A percentile compares a stretch with the other conserved stretches of the same genome.
These are phyloP conservation scores for Arbutus unedo DNA, from an alignment of 148 eudicot genomes.

Conservation along the genomic window DNA sequence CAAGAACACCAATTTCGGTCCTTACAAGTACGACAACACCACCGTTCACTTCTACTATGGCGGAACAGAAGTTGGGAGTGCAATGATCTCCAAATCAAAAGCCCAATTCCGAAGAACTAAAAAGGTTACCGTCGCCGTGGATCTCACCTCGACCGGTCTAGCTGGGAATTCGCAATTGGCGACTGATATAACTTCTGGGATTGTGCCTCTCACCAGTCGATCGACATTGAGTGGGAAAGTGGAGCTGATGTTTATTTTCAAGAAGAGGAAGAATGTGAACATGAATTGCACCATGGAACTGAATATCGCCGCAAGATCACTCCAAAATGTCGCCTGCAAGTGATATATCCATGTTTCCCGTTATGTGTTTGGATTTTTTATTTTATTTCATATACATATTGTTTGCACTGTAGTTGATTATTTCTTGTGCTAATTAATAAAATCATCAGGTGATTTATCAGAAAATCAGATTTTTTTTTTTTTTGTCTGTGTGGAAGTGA, in stretches of 20 bases:
- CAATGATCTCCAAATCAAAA: not conserved
- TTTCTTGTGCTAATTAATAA: too few relatives aligned
- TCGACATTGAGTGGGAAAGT: not conserved
- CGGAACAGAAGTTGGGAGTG: not conserved
- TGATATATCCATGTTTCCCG: not conserved
- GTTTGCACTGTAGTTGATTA: too few relatives aligned
- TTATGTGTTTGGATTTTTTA: not conserved
- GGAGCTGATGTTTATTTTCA: not conserved
- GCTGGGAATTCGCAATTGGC: not conserved
- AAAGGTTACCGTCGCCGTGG: conserved; percentile 6
- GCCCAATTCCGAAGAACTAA: conserved; percentile 8
- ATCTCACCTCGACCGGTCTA: not conserved
- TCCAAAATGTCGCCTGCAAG: not conserved
- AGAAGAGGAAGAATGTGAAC: not conserved
- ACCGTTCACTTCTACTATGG: conserved; percentile 12
- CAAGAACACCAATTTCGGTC: conserved; percentile 21
- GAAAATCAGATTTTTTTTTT: too few relatives aligned
- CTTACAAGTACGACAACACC: conserved; percentile 7
- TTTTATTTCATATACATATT: not conserved
- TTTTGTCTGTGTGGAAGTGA: too few relatives aligned
- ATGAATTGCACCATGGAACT: not conserved
- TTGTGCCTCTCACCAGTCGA: not conserved
- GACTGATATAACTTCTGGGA: not conserved
- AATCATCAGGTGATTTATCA: too few relatives aligned
- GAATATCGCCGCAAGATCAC: not conserved